Evolutionary conservation across 2,329 filamentous ascomycete species (phyloP), one percentile per base, ranked within the genome.

Genomic region (Trichoderma endophyticum): DNA sequence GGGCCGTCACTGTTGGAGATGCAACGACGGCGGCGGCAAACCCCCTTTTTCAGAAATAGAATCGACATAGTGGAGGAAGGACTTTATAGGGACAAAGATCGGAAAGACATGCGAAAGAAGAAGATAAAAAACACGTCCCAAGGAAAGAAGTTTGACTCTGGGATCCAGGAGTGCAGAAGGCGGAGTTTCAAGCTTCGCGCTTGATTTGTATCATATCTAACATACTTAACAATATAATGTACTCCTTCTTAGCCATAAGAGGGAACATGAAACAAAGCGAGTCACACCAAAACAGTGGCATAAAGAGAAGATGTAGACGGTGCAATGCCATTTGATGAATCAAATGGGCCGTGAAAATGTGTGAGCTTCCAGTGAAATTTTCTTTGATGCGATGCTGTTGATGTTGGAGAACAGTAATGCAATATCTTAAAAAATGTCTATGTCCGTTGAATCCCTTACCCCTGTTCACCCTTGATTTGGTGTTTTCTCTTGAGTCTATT

Each of bases 141-240:
- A 15, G 56, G 57, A 69, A 21, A 69, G 21, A 26, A 28, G 9
- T 54, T 54, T 30, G 66, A 36, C 39, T 26, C 39, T 18, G 28
- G 28, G 56, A 48, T 43, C 39, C 51, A 21, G 39, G 30, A 32
- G 8, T 28, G 39, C 28, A 8, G 66, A 39, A 69, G 60, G 34
- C n/a, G 66, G 66, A 24, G 39, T 69, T 28, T 18, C 36, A 61
- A 69, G 36, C 57, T 26, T 54, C 21, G 43, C 39, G 66, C 66
- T 69, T 54, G 66, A 54, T 43, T 51, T 69, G 66, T 69, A 69
- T 69, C 57, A 69, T 69, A 69, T 59, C 54, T 43, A 36, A 43
- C 56, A 18, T 69, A 62, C 36, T 39, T 61, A 36, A 39, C 28
- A 34, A 54, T 62, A 28, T 61, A 51, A 69, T 62, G 39, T 14